phyloP scores from a whole-genome alignment of 129 eudicot genomes.

The Dittrichia graveolens region DNA sequence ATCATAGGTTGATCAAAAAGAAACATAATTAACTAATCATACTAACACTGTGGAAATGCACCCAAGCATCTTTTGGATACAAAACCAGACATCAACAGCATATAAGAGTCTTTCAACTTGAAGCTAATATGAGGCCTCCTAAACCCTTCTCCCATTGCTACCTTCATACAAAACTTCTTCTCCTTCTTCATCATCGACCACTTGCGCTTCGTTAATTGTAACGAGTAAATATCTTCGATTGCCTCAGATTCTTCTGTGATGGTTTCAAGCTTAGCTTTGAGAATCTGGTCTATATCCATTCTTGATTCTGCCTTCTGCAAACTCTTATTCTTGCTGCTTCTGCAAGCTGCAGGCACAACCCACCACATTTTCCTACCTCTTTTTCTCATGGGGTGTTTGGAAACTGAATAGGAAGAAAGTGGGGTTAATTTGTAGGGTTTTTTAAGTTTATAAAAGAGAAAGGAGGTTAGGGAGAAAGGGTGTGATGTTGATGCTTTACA shows the following conservation, averaged over 20 bases:
- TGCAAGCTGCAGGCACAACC: slow-evolving; percentile 34
- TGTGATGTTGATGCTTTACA: slow-evolving; percentile 40
- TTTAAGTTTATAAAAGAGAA: slow-evolving; percentile 4
- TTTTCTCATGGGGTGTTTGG: slow-evolving; percentile 41
- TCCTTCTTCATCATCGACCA: slow-evolving; percentile 33
- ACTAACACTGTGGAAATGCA: slow-evolving; percentile 34
- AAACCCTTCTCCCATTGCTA: slow-evolving; percentile 27
- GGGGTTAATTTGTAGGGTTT: slow-evolving; percentile 1
- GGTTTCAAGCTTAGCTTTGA: slow-evolving; percentile 68
- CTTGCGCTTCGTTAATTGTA: slow-evolving; percentile 21
- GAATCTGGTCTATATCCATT: slow-evolving; percentile 65
- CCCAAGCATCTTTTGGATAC: slow-evolving; percentile 39
- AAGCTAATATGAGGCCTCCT: slow-evolving; percentile 25
- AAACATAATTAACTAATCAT: neutral
- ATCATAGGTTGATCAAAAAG: neutral
- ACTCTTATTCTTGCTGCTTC: slow-evolving; percentile 40
- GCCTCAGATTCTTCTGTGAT: slow-evolving; percentile 54
- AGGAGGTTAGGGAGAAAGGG: neutral
- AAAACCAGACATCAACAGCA: slow-evolving; percentile 32
- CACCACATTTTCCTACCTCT: slow-evolving; percentile 54
- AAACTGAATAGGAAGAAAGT: neutral
- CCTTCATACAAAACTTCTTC: slow-evolving; percentile 32
- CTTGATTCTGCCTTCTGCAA: slow-evolving; percentile 40
- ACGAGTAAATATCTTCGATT: slow-evolving; percentile 12
- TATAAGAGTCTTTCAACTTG: slow-evolving; percentile 36